Base-by-base conservation (phyloP, 257 asterid species). In the Scutellaria galericulata region DNA sequence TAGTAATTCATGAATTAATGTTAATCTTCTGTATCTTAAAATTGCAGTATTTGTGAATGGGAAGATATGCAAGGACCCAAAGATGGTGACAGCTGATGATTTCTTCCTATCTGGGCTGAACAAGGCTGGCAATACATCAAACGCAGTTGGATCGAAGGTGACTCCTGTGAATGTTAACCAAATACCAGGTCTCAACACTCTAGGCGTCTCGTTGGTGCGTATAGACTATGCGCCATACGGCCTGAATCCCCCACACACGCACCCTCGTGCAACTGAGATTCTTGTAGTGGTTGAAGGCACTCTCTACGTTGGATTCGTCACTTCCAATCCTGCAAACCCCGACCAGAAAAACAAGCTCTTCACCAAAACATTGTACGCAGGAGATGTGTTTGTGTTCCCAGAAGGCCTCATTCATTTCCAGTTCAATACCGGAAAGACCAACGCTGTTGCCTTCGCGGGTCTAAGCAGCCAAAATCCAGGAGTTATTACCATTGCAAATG, bases 351-450 rank as follows among this genome's bases (percentile, higher is more conserved):
- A 81, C 57, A 75, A 79, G 68, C 62, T 77, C 5, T 81, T 81
- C 14, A 60, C 80, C 0, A 77, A 74, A 7, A 20, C 7, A 0
- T 31, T 77, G 18, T 24, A 71, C 7, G 77, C 77, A 0, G 81
- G 77, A 9, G 81, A 77, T 15, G 73, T 81, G 0, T 77, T 63
- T 6, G 82, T 73, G 11, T 77, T 81, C 58, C 85, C 85, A 14
- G 60, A 68, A 9, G 85, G 85, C 0, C 68, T 81, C 0, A 62
- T 81, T 56, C 85, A 81, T 35, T 81, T 81, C 5, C 77, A 56
- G 24, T 62, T 75, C 13, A 81, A 81, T 7, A 70, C 37, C 1
- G 80, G 77, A 14, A 64, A 73, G 1, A 68, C 73, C 6, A 77
- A 51, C 2, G 82, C 77, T 0, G 68, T 77, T 10, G 79, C 77